Evolutionary conservation across 805 yeast genomes (phyloP).

Genomic region (Blastobotrys muscicola): DNA sequence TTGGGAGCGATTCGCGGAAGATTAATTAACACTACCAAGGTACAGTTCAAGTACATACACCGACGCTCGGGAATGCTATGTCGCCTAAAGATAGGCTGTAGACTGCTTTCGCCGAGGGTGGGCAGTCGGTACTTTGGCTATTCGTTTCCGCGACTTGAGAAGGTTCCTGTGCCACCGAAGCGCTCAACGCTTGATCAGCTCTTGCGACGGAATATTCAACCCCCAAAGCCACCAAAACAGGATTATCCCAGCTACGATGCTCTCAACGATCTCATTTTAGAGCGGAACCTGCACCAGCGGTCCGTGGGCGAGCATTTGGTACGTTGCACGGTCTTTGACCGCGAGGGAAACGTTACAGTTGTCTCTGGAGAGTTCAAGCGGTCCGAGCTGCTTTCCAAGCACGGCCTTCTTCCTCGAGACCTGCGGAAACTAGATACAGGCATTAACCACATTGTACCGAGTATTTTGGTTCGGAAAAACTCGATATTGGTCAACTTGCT

Average conservation of each 20-base stretch:
- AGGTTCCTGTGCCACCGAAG: too few species aligned
- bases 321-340: conserved; percentile 75
- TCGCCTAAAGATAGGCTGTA: too few species aligned
- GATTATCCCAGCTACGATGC: background rate
- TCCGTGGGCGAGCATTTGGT: conserved; percentile 33
- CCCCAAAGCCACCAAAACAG: background rate
- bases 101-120: too few species aligned
- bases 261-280: conserved; percentile 15
- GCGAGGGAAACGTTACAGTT: conserved; percentile 55
- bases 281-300: conserved; percentile 14
- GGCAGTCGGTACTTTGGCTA: too few species aligned
- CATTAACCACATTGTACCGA: conserved; percentile 77
- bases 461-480: conserved; percentile 67
- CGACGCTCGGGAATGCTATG: too few species aligned
- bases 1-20: too few species aligned
- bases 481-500: conserved; percentile 75
- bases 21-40: too few species aligned
- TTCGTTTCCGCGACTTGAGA: too few species aligned
- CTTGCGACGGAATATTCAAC: background rate
- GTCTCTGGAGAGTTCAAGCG: conserved; percentile 68
- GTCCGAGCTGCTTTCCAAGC: conserved; percentile 58
- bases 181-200: background rate
- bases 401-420: conserved; percentile 82
- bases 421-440: conserved; percentile 79
- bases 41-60: too few species aligned